phyloP scores from a whole-genome alignment of 2,329 filamentous ascomycete genomes.

The Didymella lethalis region DNA sequence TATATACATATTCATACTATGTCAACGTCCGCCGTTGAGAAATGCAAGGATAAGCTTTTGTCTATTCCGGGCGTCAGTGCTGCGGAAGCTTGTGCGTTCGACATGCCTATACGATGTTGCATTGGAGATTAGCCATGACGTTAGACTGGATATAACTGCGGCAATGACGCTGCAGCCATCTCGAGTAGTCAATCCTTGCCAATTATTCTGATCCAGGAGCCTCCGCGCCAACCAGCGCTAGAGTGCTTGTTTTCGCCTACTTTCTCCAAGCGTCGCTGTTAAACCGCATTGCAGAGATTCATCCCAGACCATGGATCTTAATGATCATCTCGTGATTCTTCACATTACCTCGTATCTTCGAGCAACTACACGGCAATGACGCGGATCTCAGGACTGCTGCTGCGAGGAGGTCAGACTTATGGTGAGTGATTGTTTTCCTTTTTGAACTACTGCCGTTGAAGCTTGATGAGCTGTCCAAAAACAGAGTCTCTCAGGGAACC shows the following conservation, averaged over 20 bases:
- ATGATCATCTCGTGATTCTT: background rate
- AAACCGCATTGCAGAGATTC: background rate
- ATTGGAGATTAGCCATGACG: background rate
- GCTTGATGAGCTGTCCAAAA: background rate
- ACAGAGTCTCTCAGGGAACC: background rate
- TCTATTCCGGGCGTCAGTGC: background rate
- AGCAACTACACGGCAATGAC: background rate
- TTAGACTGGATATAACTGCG: background rate
- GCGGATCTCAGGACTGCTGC: background rate
- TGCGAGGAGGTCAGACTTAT: background rate
- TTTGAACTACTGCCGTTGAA: background rate
- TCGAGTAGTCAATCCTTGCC: background rate
- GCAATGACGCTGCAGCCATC: background rate
- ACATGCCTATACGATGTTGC: background rate
- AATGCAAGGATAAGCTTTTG: background rate
- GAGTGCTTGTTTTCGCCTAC: background rate
- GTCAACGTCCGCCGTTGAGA: background rate
- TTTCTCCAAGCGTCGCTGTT: background rate
- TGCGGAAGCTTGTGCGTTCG: background rate
- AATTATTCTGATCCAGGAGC: background rate
- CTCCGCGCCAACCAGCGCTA: background rate
- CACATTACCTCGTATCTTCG: no score
- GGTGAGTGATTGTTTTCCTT: background rate
- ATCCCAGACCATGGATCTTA: background rate
- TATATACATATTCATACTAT: background rate